phyloP scores from a whole-genome alignment of 2,329 filamentous ascomycete genomes.

The Trichocomaceae sp. region DNA sequence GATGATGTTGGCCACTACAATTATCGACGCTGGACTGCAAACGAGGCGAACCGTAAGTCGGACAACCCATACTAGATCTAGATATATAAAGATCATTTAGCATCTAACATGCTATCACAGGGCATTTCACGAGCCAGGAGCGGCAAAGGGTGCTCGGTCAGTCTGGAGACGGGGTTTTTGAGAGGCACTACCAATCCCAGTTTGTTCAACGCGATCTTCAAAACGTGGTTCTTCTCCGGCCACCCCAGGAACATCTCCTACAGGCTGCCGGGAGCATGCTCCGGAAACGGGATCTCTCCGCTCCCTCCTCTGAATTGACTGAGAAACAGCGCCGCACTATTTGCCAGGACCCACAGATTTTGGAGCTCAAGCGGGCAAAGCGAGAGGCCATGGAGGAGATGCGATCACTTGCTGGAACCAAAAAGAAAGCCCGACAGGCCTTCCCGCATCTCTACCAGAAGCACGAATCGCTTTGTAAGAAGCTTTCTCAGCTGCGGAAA shows the following conservation, averaged over 20 bases:
- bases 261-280: constrained; percentile 20
- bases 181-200: constrained; percentile 22
- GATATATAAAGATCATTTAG: too few relatives aligned
- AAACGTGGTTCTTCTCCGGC: constrained; percentile 23
- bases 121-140: too few relatives aligned
- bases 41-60: constrained; percentile 24
- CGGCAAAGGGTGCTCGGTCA: too few relatives aligned
- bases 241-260: constrained; percentile 20
- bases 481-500: constrained; percentile 5
- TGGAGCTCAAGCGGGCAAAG: constrained; percentile 13
- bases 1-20: constrained; percentile 26
- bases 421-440: constrained; percentile 3
- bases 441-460: constrained; percentile 8
- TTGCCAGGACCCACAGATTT: constrained; percentile 10
- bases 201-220: constrained; percentile 14
- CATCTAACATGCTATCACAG: neutral
- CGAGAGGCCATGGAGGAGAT: constrained; percentile 13
- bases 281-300: constrained; percentile 20
- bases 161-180: constrained; percentile 17
- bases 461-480: constrained; percentile 5
- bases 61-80: neutral
- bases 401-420: constrained; percentile 11
- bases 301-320: constrained; percentile 12
- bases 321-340: constrained; percentile 7
- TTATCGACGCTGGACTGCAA: constrained; percentile 21